Conservation (phyloP, 1,284 basidiomycete genomes). For the Naganishia sp. region DNA sequence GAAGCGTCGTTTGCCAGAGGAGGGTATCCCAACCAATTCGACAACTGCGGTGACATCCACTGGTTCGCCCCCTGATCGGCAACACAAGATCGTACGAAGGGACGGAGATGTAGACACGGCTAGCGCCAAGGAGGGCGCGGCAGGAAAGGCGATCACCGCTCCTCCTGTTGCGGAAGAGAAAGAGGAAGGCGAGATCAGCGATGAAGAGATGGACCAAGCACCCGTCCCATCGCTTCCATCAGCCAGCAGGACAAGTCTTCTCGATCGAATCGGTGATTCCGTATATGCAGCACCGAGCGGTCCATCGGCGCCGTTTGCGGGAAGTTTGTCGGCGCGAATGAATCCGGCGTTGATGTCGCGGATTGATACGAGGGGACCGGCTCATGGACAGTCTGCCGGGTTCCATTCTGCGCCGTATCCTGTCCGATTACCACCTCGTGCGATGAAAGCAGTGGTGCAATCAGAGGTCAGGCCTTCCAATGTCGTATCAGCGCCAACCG, state of each 20-base stretch:
- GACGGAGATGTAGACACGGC: constrained; percentile 15
- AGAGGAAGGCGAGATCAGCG: constrained; percentile 25
- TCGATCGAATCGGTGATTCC: constrained; percentile 3
- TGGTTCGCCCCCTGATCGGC: not conserved
- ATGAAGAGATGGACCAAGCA: constrained; percentile 21
- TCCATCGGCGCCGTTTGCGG: not conserved
- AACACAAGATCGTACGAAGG: constrained; percentile 8
- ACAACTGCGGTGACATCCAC: not conserved
- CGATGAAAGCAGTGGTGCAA: not conserved
- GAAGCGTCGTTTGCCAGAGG: constrained; percentile 13
- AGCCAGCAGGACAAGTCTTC: constrained; percentile 6
- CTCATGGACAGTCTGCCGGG: not conserved
- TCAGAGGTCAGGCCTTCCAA: not conserved
- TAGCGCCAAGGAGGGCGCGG: not conserved
- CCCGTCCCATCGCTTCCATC: not conserved
- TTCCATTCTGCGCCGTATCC: not conserved
- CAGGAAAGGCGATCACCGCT: not conserved
- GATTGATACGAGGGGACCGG: constrained; percentile 3
- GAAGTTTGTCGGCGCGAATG: constrained; percentile 12
- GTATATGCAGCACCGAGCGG: not conserved
- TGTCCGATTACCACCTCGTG: not conserved
- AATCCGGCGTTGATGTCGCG: constrained; percentile 20
- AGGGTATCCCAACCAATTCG: not conserved
- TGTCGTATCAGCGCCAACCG: not conserved
- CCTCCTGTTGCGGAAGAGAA: constrained; percentile 6